phyloP scores from a whole-genome alignment of 1,139 yeast species.

The Blastobotrys proliferans region DNA sequence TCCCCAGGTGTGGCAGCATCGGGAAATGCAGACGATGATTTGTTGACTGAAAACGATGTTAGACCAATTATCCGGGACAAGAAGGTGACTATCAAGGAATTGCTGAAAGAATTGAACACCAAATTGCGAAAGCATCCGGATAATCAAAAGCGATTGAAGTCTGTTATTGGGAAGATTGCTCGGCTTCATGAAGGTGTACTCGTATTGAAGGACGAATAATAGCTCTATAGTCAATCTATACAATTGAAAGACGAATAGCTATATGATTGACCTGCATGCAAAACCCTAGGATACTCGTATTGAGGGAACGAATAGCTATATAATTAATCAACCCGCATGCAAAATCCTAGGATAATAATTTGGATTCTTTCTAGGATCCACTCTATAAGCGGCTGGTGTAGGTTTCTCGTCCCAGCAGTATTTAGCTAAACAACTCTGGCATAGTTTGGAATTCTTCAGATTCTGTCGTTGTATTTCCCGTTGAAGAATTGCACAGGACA shows the following conservation, averaged over 20 bases:
- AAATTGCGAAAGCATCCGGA: conserved; percentile 67
- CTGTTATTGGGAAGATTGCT: conserved; percentile 64
- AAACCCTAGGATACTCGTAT: too few relatives aligned
- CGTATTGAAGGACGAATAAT: conserved; percentile 43
- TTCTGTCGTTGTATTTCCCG: conserved; percentile 75
- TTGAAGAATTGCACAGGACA: conserved; percentile 84
- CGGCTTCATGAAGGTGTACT: conserved; percentile 62
- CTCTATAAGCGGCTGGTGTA: neutral
- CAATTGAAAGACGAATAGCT: too few relatives aligned
- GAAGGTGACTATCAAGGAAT: conserved; percentile 62
- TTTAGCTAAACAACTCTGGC: conserved; percentile 62
- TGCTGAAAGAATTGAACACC: conserved; percentile 56
- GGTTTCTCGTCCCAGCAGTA: conserved; percentile 62
- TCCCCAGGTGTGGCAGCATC: conserved; percentile 11
- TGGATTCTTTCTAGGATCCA: conserved; percentile 1
- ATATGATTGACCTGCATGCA: too few relatives aligned
- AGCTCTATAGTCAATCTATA: neutral
- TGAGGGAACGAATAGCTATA: too few relatives aligned
- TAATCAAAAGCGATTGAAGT: conserved; percentile 63
- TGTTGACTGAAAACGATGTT: conserved; percentile 68
- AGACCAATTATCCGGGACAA: conserved; percentile 57
- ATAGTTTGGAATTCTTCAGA: conserved; percentile 60
- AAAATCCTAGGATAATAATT: conserved; percentile 4
- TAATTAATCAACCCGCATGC: neutral
- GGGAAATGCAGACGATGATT: conserved; percentile 27